Evolutionary conservation across 345 rosid genomes (phyloP).

Genomic region (Dipteronia dyeriana): DNA sequence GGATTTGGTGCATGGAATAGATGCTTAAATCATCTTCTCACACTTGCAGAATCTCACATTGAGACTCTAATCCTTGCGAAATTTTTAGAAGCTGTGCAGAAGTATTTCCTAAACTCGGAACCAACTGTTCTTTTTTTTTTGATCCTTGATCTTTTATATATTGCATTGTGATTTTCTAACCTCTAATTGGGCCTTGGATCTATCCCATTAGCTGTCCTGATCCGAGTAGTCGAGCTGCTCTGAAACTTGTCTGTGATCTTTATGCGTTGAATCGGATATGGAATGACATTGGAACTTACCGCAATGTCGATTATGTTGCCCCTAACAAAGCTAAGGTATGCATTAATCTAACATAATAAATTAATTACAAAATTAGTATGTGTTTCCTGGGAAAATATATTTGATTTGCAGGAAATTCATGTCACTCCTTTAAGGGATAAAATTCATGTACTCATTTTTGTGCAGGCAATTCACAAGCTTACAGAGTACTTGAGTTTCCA

Average conservation of each 20-base stretch:
- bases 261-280: constrained; percentile 94
- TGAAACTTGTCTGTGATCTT: constrained; percentile 92
- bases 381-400: background rate
- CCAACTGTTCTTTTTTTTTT: background rate
- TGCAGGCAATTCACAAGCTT: constrained; percentile 92
- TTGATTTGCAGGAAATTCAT: too few species aligned
- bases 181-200: constrained; percentile 15
- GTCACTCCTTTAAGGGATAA: too few species aligned
- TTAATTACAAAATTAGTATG: background rate
- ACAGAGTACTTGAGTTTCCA: constrained; percentile 83
- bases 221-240: constrained; percentile 60
- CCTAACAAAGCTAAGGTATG: constrained; percentile 99
- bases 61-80: constrained; percentile 89
- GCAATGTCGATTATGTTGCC: constrained; percentile 89
- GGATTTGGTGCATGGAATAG: constrained; percentile 97
- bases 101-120: constrained; percentile 42
- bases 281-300: constrained; percentile 95
- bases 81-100: constrained; percentile 86
- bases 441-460: background rate
- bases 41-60: constrained; percentile 95
- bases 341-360: background rate
- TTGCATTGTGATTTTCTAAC: background rate
- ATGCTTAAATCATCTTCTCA: constrained; percentile 97
- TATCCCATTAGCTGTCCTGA: constrained; percentile 66
- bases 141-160: background rate